phyloP scores from a whole-genome alignment of 2,329 filamentous ascomycete species.

The Peltaster fructicola region DNA sequence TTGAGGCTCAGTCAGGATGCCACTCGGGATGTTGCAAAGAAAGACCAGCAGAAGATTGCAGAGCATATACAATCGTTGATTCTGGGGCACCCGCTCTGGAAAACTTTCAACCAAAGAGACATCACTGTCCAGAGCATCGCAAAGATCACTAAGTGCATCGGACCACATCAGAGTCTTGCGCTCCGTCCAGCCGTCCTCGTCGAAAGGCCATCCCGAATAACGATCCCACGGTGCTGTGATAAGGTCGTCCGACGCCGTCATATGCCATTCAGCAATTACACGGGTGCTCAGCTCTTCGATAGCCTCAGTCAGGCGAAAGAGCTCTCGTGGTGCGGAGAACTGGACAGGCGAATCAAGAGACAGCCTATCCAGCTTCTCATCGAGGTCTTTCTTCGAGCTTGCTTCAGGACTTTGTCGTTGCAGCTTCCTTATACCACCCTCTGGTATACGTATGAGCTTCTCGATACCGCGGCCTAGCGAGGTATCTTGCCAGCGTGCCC shows the following conservation, averaged over 20 bases:
- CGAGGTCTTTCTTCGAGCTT: constrained; percentile 7
- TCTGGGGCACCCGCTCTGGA: constrained; percentile 41
- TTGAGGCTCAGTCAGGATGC: constrained; percentile 51
- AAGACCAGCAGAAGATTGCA: constrained; percentile 58
- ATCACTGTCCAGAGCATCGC: constrained; percentile 58
- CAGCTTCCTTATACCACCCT: constrained; percentile 58
- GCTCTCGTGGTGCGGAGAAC: constrained; percentile 70
- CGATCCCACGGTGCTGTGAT: constrained; percentile 33
- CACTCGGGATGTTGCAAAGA: constrained; percentile 56
- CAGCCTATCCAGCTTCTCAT: no score
- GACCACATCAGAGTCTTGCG: constrained; percentile 22
- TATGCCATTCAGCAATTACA: constrained; percentile 44
- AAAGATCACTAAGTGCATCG: constrained; percentile 26
- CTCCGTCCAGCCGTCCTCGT: constrained; percentile 30
- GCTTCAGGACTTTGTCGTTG: constrained; percentile 34
- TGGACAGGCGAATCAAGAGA: constrained; percentile 39
- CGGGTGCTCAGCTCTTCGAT: constrained; percentile 44
- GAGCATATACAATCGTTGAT: constrained; percentile 58
- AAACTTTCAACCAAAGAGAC: constrained; percentile 43
- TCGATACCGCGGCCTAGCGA: constrained; percentile 75
- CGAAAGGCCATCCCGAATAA: constrained; percentile 43
- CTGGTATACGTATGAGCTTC: constrained; percentile 69
- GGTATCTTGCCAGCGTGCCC: constrained; percentile 61
- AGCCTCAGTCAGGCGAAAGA: constrained; percentile 76
- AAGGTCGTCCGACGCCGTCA: constrained; percentile 22